These are phyloP conservation scores for Boechera divaricarpa DNA, from an alignment of 345 rosid genomes.

Conservation along the genomic window DNA sequence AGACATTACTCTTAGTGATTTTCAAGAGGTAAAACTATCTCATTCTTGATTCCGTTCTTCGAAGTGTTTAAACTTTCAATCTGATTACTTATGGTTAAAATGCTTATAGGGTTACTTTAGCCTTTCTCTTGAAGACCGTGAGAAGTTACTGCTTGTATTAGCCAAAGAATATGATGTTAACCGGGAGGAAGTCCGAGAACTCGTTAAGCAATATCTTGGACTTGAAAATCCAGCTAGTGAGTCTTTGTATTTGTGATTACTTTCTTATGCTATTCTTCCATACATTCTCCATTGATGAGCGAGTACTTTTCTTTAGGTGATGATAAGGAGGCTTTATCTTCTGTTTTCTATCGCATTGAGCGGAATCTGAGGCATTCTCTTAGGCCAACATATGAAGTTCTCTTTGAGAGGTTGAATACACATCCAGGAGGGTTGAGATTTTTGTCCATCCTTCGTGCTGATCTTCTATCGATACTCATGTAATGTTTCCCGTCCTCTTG, in stretches of 20 bases:
- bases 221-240: constrained; percentile 61
- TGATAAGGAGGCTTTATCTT: constrained; percentile 60
- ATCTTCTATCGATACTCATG: constrained; percentile 71
- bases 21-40: constrained; percentile 64
- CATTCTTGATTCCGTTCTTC: constrained; percentile 5
- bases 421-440: constrained; percentile 88
- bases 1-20: constrained; percentile 73
- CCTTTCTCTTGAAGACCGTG: constrained; percentile 66
- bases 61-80: not conserved
- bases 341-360: constrained; percentile 81
- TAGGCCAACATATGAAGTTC: constrained; percentile 74
- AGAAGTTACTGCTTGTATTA: constrained; percentile 59
- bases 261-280: constrained; percentile 19
- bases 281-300: constrained; percentile 1
- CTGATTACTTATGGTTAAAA: not conserved
- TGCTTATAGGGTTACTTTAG: constrained; percentile 72
- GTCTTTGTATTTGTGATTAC: constrained; percentile 22
- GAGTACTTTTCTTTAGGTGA: constrained; percentile 45
- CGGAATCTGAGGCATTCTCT: constrained; percentile 80
- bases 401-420: constrained; percentile 85
- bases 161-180: constrained; percentile 87
- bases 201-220: constrained; percentile 86
- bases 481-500: constrained; percentile 49
- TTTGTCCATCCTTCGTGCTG: constrained; percentile 77
- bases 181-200: constrained; percentile 68